These are phyloP conservation scores for Castanea crenata DNA, from an alignment of 306 rosid species.

Conservation along the genomic window DNA sequence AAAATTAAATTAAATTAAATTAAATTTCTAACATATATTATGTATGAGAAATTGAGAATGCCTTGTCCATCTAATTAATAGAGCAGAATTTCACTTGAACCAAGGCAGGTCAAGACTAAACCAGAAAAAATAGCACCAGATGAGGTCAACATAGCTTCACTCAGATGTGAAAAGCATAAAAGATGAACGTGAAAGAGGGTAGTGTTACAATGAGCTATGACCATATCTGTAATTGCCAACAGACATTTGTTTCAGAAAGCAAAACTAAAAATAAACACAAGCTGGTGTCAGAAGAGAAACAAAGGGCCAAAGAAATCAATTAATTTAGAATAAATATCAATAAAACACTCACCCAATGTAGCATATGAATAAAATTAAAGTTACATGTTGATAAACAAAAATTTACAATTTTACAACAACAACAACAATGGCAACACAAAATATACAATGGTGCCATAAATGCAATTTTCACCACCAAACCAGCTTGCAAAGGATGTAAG, in stretches of 20 bases:
- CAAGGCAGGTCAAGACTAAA: not conserved
- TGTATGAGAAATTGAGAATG: too few relatives aligned
- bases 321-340: not conserved
- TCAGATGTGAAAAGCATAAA: not conserved
- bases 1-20: not conserved
- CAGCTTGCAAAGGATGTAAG: not conserved
- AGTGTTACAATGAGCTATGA: not conserved
- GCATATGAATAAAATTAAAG: not conserved
- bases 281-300: not conserved
- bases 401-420: slow-evolving; percentile 1
- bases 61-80: not conserved
- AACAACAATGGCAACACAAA: not conserved
- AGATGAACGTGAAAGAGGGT: not conserved
- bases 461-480: slow-evolving; percentile 14
- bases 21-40: not conserved
- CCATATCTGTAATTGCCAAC: not conserved
- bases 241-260: not conserved
- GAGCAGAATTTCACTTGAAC: not conserved
- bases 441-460: slow-evolving; percentile 2
- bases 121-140: not conserved
- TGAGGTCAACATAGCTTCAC: not conserved
- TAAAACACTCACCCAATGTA: not conserved
- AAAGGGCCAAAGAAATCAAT: not conserved
- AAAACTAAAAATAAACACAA: not conserved
- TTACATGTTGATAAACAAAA: not conserved